phyloP scores from a whole-genome alignment of 495 filamentous ascomycete genomes.

The Penicillium goetzii region DNA sequence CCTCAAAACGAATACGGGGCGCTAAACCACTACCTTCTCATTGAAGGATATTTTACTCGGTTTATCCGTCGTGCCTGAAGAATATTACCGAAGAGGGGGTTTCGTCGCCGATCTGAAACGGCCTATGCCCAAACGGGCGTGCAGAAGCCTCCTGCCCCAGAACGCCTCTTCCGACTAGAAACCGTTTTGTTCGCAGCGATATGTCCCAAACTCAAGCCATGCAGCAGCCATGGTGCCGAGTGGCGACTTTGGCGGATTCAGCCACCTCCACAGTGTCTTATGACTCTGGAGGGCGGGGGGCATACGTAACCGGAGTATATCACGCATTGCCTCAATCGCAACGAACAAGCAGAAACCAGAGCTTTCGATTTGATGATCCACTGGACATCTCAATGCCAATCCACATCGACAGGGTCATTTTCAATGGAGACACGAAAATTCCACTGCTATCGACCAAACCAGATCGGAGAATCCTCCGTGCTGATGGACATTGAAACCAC shows the following conservation, averaged over 20 bases:
- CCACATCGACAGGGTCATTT: neutral
- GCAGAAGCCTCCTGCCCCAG: conserved; percentile 17
- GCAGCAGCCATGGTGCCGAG: conserved; percentile 10
- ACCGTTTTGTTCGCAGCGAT: neutral
- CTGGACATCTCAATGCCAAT: neutral
- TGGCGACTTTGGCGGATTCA: conserved; percentile 16
- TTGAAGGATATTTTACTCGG: conserved; percentile 24
- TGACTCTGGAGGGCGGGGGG: conserved; percentile 12
- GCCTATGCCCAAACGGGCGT: conserved; percentile 19
- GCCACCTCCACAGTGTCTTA: conserved; percentile 20
- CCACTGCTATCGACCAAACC: conserved; percentile 16
- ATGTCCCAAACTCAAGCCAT: conserved; percentile 16
- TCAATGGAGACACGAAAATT: neutral
- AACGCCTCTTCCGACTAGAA: conserved; percentile 14
- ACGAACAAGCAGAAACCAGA: neutral
- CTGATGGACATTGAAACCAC: conserved; percentile 22
- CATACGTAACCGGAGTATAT: too few relatives aligned
- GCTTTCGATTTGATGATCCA: neutral
- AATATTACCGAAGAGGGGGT: conserved; percentile 21
- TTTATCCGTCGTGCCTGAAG: conserved; percentile 5
- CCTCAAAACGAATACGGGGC: neutral
- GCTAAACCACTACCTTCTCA: conserved; percentile 11
- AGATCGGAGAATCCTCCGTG: conserved; percentile 36
- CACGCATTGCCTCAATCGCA: neutral
- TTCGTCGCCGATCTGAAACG: conserved; percentile 29